Conservation (phyloP, 345 rosid genomes). For the Populus ilicifolia region DNA sequence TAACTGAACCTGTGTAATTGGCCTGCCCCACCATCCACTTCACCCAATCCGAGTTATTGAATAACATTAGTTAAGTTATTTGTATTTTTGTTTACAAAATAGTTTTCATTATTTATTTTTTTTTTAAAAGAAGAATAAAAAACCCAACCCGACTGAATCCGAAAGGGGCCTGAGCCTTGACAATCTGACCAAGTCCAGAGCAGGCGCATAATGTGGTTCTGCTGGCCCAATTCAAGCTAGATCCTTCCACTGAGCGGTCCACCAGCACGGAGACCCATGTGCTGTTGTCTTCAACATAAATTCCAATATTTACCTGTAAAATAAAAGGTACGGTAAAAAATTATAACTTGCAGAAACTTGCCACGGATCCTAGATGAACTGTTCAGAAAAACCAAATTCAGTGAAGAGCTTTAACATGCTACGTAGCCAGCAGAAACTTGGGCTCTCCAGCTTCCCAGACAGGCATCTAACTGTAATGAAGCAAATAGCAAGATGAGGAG, state of each 20-base stretch:
- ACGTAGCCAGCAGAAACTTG: not conserved
- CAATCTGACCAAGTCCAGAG: too few relatives aligned
- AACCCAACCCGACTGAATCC: too few relatives aligned
- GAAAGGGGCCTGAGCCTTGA: too few relatives aligned
- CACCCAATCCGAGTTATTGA: too few relatives aligned
- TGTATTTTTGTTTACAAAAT: too few relatives aligned
- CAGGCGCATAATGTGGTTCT: too few relatives aligned
- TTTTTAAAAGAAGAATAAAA: too few relatives aligned
- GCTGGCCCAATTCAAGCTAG: not conserved
- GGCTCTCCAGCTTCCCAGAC: not conserved
- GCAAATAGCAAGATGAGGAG: not conserved
- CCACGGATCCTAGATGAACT: not conserved
- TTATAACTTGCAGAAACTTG: not conserved
- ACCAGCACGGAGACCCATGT: slow-evolving; percentile 79
- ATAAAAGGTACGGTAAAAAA: not conserved
- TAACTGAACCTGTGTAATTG: too few relatives aligned
- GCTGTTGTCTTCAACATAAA: slow-evolving; percentile 63
- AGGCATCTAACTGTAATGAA: not conserved
- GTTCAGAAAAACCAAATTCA: too few relatives aligned
- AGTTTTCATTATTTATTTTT: too few relatives aligned
- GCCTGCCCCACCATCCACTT: too few relatives aligned
- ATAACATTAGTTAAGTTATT: too few relatives aligned
- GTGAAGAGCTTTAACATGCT: not conserved
- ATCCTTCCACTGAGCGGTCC: slow-evolving; percentile 78
- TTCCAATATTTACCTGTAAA: slow-evolving; percentile 75